phyloP scores from a whole-genome alignment of 2,329 filamentous ascomycete species.

The Phaeosphaeriaceae sp. region DNA sequence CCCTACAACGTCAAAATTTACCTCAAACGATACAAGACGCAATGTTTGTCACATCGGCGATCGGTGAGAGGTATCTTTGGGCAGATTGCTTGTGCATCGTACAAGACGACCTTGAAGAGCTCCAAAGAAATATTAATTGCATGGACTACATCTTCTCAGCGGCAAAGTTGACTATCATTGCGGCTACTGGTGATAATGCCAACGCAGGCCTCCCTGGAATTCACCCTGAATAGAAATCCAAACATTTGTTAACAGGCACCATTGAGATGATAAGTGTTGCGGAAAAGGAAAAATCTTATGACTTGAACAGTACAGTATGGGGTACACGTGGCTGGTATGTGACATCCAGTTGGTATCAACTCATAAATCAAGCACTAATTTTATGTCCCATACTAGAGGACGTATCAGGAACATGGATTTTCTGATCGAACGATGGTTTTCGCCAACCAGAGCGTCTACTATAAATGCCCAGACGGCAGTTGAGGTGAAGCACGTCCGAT shows the following conservation, averaged over 20 bases:
- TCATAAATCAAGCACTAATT: no score
- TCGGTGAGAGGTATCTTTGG: slow-evolving; percentile 2
- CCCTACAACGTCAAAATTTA: neutral
- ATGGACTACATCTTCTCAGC: slow-evolving; percentile 1
- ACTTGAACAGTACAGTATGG: neutral
- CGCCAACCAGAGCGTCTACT: slow-evolving; percentile 2
- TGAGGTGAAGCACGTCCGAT: no score
- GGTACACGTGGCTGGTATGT: neutral
- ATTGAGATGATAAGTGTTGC: neutral
- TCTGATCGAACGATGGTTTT: slow-evolving; percentile 1
- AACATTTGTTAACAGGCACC: neutral
- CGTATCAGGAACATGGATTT: slow-evolving; percentile 4
- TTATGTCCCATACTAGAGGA: no score
- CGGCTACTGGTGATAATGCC: neutral
- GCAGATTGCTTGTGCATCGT: slow-evolving; percentile 3
- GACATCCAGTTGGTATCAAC: no score
- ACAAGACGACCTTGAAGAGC: neutral
- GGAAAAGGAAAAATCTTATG: no score
- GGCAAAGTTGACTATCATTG: neutral
- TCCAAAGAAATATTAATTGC: neutral
- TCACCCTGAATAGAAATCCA: neutral
- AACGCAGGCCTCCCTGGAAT: slow-evolving; percentile 1
- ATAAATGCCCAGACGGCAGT: neutral
- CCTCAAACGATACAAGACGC: slow-evolving; percentile 1
- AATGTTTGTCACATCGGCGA: neutral